Conservation (phyloP, 2,329 filamentous ascomycete genomes). For the Gnomoniopsis sp. region DNA sequence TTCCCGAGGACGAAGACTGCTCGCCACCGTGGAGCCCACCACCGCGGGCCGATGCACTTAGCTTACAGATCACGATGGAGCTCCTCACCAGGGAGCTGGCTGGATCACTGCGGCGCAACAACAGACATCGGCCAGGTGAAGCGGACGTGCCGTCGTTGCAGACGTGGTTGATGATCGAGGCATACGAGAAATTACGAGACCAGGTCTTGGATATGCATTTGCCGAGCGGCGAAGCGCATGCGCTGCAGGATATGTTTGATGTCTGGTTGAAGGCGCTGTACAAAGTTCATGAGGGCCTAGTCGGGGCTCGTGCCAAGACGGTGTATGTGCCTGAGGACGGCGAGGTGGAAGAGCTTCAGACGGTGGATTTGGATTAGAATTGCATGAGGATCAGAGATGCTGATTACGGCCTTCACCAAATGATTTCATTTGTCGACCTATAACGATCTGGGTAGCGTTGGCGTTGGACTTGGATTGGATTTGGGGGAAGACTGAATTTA, state of each 20-base stretch:
- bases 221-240: slow-evolving; percentile 26
- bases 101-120: slow-evolving; percentile 32
- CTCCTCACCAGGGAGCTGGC: slow-evolving; percentile 49
- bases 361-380: slow-evolving; percentile 20
- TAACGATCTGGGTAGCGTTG: not conserved
- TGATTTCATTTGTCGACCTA: not conserved
- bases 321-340: slow-evolving; percentile 27
- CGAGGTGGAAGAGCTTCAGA: slow-evolving; percentile 28
- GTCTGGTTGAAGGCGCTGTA: slow-evolving; percentile 50
- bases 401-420: not conserved
- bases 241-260: slow-evolving; percentile 43
- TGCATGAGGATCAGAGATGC: not conserved
- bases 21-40: slow-evolving; percentile 4
- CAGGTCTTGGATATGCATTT: slow-evolving; percentile 33
- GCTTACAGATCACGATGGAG: slow-evolving; percentile 49
- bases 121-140: slow-evolving; percentile 22
- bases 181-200: slow-evolving; percentile 51
- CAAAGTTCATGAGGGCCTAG: slow-evolving; percentile 40
- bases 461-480: not conserved
- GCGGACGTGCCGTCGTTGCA: slow-evolving; percentile 44
- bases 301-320: slow-evolving; percentile 20
- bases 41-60: slow-evolving; percentile 32
- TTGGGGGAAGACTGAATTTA: not conserved
- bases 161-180: slow-evolving; percentile 56
- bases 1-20: slow-evolving; percentile 17